phyloP scores from a whole-genome alignment of 2,329 filamentous ascomycete genomes.

The Aspergillus sp. region DNA sequence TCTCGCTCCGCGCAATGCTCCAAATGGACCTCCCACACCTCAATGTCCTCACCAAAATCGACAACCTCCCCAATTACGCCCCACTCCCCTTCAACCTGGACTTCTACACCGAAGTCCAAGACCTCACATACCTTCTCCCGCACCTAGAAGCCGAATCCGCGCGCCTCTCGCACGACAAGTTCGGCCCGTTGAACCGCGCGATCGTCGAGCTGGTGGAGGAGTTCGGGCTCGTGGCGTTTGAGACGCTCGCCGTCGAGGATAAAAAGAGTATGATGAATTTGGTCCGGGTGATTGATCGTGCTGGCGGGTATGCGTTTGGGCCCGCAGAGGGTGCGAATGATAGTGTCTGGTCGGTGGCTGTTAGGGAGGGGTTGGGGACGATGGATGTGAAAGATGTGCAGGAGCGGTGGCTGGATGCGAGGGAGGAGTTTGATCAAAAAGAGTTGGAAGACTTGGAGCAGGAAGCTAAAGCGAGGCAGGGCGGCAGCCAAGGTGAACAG shows the following conservation, averaged over 20 bases:
- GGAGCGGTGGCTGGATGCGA: constrained; percentile 88
- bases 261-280: constrained; percentile 95
- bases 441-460: constrained; percentile 69
- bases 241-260: constrained; percentile 91
- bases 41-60: constrained; percentile 95
- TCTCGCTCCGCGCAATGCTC: constrained; percentile 91
- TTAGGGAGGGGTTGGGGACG: constrained; percentile 60
- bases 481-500: constrained; percentile 17
- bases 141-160: constrained; percentile 72
- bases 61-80: constrained; percentile 79
- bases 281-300: constrained; percentile 79
- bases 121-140: constrained; percentile 75
- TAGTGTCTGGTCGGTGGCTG: constrained; percentile 92
- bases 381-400: constrained; percentile 86
- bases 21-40: constrained; percentile 95
- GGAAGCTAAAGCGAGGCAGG: constrained; percentile 52
- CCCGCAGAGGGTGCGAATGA: constrained; percentile 87
- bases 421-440: constrained; percentile 74
- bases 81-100: constrained; percentile 90
- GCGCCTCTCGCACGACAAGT: constrained; percentile 62
- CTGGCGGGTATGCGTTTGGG: constrained; percentile 88
- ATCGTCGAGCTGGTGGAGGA: constrained; percentile 80
- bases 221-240: constrained; percentile 83
- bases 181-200: constrained; percentile 73
- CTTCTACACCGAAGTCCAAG: constrained; percentile 95